Evolutionary conservation across 2,329 filamentous ascomycete genomes (phyloP), one percentile per base, ranked within the genome.

Genomic region (Chalara sp.): DNA sequence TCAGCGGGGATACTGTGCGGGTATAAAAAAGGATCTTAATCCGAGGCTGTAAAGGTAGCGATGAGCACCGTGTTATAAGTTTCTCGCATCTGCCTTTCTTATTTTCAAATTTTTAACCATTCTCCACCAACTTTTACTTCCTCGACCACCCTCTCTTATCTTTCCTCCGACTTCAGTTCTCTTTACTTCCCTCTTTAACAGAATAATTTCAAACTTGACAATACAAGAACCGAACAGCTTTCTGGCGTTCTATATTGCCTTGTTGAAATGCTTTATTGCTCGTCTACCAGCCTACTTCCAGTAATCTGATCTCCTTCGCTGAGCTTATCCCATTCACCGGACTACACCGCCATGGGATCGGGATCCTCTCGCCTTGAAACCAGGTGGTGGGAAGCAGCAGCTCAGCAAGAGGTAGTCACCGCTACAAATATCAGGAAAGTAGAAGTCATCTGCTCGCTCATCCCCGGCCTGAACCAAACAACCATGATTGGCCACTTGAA

Each of bases 381-480:
- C 7, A 37, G n/a, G 33, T 37, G 33, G 33, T 37, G 33, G 44
- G 49, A 51, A 32, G 41, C 43, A 53, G 31, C 49, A 53, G 51
- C 51, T 47, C 47, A 53, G 43, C 47, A 39, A 35, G 47, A 28
- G 43, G 7, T 53, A 49, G 13, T 28, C 30, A 47, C 47, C n/a
- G 49, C 43, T 21, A 46, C 13, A 44, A 49, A 39, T 31, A 49
- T 29, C 6, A 32, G 37, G 32, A 53, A 49, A 53, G 47, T 53
- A 5, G 32, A 46, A 53, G 42, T 47, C 28, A 53, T 53, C 35
- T 53, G 51, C 43, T 53, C 42, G 35, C 47, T 50, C 13, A 49
- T 53, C 48, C 47, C 51, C 32, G 12, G 6, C 44, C 2, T 46
- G 7, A 37, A 37, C 33, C 7, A 37, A 37, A n/a, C 7, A n/a